phyloP scores from a whole-genome alignment of 352 stramenopile species.

The Globisporangium solare region DNA sequence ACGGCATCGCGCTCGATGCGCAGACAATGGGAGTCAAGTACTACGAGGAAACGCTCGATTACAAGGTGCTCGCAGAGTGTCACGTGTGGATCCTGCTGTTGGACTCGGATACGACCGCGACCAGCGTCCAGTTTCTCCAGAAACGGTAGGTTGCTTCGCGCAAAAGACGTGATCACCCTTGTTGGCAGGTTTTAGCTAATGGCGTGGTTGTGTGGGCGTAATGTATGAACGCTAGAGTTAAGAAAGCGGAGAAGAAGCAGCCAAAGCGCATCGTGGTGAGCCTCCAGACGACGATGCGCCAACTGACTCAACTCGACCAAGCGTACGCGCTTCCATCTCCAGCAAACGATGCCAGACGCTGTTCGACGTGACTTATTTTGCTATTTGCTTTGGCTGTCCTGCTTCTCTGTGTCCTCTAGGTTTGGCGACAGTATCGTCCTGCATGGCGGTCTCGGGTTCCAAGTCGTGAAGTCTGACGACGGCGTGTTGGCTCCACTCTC shows the following conservation, averaged over 20 bases:
- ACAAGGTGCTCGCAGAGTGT: slow-evolving; percentile 37
- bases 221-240: slow-evolving; percentile 2
- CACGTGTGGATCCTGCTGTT: slow-evolving; percentile 61
- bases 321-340: slow-evolving; percentile 22
- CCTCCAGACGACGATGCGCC: slow-evolving; percentile 57
- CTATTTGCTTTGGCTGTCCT: too few relatives aligned
- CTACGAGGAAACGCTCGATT: slow-evolving; percentile 42
- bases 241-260: slow-evolving; percentile 22
- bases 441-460: slow-evolving; percentile 69
- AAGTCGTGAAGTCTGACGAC: slow-evolving; percentile 47
- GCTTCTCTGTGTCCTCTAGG: slow-evolving; percentile 17
- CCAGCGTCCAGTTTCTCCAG: slow-evolving; percentile 35
- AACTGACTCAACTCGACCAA: slow-evolving; percentile 48
- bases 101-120: slow-evolving; percentile 35
- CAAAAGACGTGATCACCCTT: background rate
- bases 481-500: slow-evolving; percentile 47
- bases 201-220: background rate
- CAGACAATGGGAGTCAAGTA: slow-evolving; percentile 12
- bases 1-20: slow-evolving; percentile 40
- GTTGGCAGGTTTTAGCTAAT: background rate
- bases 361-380: background rate
- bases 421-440: slow-evolving; percentile 64
- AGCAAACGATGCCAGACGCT: background rate
- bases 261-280: slow-evolving; percentile 50
- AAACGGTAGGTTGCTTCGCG: slow-evolving; percentile 26